Percentiles rank a stretch among this genome's conserved stretches.
phyloP scores from a whole-genome alignment of 1,139 yeast genomes.

The Keqinozyma sinolaborantium region DNA sequence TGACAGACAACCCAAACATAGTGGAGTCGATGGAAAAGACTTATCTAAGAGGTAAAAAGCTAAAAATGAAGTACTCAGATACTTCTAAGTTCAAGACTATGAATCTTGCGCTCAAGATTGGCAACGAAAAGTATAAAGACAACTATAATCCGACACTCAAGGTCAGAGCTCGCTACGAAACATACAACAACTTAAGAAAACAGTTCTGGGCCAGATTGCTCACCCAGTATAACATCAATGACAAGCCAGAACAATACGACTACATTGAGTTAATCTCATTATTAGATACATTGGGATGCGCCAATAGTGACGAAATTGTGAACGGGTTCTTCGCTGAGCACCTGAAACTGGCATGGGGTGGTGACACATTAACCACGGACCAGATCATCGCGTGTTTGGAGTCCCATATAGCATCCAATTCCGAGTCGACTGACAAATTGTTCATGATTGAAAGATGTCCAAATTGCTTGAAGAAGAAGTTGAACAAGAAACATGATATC shows the following conservation, averaged over 20 bases:
- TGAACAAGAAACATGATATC: constrained; percentile 51
- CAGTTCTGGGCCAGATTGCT: constrained; percentile 70
- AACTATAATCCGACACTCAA: constrained; percentile 53
- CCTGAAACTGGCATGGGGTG: constrained; percentile 47
- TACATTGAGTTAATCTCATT: constrained; percentile 54
- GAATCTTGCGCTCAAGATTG: constrained; percentile 34
- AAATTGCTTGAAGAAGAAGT: constrained; percentile 61
- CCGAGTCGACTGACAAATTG: constrained; percentile 33
- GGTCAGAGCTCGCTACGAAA: constrained; percentile 62
- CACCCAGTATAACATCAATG: constrained; percentile 40
- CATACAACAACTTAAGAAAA: constrained; percentile 62
- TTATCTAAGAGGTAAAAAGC: constrained; percentile 24
- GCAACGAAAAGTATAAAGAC: constrained; percentile 28
- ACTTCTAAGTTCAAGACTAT: constrained; percentile 42
- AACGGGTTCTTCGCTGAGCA: constrained; percentile 40
- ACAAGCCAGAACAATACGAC: constrained; percentile 39
- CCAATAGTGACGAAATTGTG: constrained; percentile 46
- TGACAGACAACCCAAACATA: constrained; percentile 28
- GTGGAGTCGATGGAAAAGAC: constrained; percentile 27
- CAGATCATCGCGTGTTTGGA: constrained; percentile 61
- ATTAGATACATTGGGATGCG: constrained; percentile 62
- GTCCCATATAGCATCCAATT: constrained; percentile 21
- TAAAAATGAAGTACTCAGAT: constrained; percentile 29
- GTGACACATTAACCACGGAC: constrained; percentile 51
- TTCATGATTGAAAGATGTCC: constrained; percentile 73